Base-by-base conservation (phyloP, 2,329 filamentous ascomycete genomes). In the Penicillium sclerotigenum region DNA sequence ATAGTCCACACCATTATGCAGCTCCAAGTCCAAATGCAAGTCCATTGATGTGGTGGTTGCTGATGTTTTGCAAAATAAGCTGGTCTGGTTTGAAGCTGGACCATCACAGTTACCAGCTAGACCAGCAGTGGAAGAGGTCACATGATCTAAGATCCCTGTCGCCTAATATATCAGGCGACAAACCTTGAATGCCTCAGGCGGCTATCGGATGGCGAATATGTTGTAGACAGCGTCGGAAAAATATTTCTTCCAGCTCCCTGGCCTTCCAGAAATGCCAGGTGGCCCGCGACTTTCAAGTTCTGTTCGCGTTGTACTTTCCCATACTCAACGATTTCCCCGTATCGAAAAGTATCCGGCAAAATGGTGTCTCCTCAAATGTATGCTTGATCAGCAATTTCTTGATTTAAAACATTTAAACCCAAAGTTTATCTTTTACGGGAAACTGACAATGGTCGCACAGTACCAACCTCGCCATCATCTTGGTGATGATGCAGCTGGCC, bases 401-500 rank as follows among this genome's bases (percentile, higher is more conserved):
- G 20, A 31, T 40, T n/a, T 5, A 5, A n/a, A 37, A 24, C n/a
- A 31, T 40, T n/a, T 5, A 5, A n/a, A 37, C 28, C n/a, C n/a
- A n/a, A 41, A n/a, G 8, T 11, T 20, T 49, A n/a, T 50, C 28
- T 52, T 13, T n/a, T 37, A 41, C 20, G 9, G 9, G 31, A 37
- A 31, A 55, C 47, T 54, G 28, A 52, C 28, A 58, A 58, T 59
- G 59, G 52, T 61, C 65, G 36, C 43, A 42, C 76, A 96, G 91
- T 70, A 90, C 89, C 76, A 96, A 96, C 83, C 83, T 96, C 75
- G 82, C 90, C 80, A 91, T 96, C 87, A 92, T 96, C 80, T 85
- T 96, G 67, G 89, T 90, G 73, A 95, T 97, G 88, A 97, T 97
- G 91, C 93, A 97, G 83, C 89, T 96, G 59, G 89, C 91, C 68